phyloP scores from a whole-genome alignment of 2,329 filamentous ascomycete genomes.

The Colletotrichum orchidophilum region DNA sequence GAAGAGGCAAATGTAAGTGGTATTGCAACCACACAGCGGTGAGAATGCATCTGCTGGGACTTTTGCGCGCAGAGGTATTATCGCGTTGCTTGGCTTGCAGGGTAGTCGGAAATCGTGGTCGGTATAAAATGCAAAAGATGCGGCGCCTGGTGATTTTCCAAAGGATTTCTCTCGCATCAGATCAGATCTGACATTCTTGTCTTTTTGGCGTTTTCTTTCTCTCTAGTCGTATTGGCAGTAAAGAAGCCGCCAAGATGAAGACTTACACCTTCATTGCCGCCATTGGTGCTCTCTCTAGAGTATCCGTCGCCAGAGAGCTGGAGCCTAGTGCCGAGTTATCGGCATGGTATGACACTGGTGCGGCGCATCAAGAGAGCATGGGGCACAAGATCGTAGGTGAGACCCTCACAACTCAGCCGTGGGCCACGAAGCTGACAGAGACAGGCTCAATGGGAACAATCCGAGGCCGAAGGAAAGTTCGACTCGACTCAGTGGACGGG shows the following conservation, averaged over 20 bases:
- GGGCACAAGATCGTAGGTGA: slow-evolving; percentile 30
- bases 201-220: not conserved
- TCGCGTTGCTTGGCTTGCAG: not conserved
- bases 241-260: not conserved
- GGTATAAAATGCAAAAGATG: not conserved
- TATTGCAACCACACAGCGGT: not conserved
- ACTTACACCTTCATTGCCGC: not conserved
- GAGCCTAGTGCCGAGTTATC: slow-evolving; percentile 31
- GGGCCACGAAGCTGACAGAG: not conserved
- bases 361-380: slow-evolving; percentile 35
- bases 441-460: slow-evolving; percentile 43
- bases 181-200: not conserved
- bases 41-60: not conserved
- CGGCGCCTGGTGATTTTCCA: too few species aligned
- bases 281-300: slow-evolving; percentile 6
- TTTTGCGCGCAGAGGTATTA: not conserved
- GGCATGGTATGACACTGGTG: slow-evolving; percentile 34
- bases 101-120: too few species aligned
- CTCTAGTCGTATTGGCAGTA: not conserved
- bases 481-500: slow-evolving; percentile 45
- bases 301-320: slow-evolving; percentile 30
- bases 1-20: not conserved
- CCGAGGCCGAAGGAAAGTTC: slow-evolving; percentile 45
- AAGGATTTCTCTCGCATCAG: not conserved
- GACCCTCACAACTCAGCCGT: not conserved